phyloP scores from a whole-genome alignment of 2,329 filamentous ascomycete genomes.

The Xylaria sp. region DNA sequence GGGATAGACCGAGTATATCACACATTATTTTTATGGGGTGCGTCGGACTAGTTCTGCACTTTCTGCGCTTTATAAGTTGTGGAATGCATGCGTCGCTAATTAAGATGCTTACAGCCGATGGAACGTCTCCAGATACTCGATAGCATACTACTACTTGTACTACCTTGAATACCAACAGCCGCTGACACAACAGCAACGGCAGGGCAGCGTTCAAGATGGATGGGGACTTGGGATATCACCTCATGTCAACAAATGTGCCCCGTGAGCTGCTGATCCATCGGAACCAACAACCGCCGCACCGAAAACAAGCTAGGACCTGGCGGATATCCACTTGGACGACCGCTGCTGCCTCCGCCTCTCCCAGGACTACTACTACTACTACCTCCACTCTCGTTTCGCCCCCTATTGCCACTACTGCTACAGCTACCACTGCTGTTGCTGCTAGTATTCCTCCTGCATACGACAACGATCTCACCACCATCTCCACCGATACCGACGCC shows the following conservation, averaged over 20 bases:
- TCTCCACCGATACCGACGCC: conserved; percentile 7
- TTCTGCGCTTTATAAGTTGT: not conserved
- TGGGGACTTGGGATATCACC: conserved; percentile 30
- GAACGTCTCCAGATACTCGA: conserved; percentile 3
- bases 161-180: not conserved
- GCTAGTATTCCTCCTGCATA: conserved; percentile 11
- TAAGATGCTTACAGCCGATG: conserved; percentile 18
- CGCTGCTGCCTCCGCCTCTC: conserved; percentile 14
- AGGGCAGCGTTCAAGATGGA: conserved; percentile 21
- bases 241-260: conserved; percentile 27
- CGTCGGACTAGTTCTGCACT: conserved; percentile 13
- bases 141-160: not conserved
- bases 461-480: conserved; percentile 19
- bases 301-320: conserved; percentile 31
- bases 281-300: conserved; percentile 28
- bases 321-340: conserved; percentile 29
- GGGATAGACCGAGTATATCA: not conserved
- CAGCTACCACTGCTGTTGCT: not conserved
- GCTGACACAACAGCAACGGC: conserved; percentile 4
- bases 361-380: conserved; percentile 7
- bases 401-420: conserved; percentile 17
- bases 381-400: conserved; percentile 29
- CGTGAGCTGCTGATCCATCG: conserved; percentile 26
- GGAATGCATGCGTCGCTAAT: conserved; percentile 25
- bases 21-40: not conserved